These are phyloP conservation scores for Ophiostoma populinum DNA, from an alignment of 2,329 filamentous ascomycete species.

Conservation along the genomic window DNA sequence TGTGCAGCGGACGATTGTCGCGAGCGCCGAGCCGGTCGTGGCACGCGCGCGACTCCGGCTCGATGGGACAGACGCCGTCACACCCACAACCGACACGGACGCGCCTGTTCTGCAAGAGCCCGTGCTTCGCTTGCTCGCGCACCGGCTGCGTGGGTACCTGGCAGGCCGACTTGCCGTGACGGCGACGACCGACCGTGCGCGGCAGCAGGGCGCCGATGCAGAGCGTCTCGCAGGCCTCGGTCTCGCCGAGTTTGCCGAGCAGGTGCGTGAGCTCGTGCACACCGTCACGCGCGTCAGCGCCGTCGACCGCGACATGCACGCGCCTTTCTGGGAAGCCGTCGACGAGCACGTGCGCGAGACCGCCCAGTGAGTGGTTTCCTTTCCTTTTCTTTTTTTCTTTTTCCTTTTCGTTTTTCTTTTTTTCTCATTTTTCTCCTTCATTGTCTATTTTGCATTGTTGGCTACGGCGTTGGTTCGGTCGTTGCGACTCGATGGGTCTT, in stretches of 20 bases:
- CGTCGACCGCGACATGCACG: constrained; percentile 52
- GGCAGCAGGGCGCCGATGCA: constrained; percentile 48
- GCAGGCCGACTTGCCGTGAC: constrained; percentile 45
- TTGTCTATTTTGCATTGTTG: background rate
- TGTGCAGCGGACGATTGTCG: constrained; percentile 37
- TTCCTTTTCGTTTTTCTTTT: background rate
- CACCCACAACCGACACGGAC: too few species aligned
- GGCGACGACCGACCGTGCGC: constrained; percentile 53
- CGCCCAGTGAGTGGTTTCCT: too few species aligned
- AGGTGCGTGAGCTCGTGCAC: constrained; percentile 52
- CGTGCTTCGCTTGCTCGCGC: constrained; percentile 48
- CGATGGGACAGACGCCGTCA: too few species aligned
- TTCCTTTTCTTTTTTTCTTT: background rate
- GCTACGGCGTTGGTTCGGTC: too few species aligned
- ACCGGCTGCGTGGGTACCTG: constrained; percentile 49
- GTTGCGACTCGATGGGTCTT: too few species aligned
- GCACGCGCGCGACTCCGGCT: too few species aligned
- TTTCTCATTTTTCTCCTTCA: background rate
- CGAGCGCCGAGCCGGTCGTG: constrained; percentile 27
- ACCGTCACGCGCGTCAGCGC: constrained; percentile 45
- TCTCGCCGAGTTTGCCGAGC: constrained; percentile 55
- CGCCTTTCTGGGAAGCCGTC: constrained; percentile 52
- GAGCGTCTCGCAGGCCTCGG: constrained; percentile 54
- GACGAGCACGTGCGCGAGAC: constrained; percentile 14
- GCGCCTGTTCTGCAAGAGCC: constrained; percentile 38